A percentile compares a stretch with the other conserved stretches of the same genome.
Conservation (phyloP, 202 grass and related monocot species). For the Alloteropsis angusta region DNA sequence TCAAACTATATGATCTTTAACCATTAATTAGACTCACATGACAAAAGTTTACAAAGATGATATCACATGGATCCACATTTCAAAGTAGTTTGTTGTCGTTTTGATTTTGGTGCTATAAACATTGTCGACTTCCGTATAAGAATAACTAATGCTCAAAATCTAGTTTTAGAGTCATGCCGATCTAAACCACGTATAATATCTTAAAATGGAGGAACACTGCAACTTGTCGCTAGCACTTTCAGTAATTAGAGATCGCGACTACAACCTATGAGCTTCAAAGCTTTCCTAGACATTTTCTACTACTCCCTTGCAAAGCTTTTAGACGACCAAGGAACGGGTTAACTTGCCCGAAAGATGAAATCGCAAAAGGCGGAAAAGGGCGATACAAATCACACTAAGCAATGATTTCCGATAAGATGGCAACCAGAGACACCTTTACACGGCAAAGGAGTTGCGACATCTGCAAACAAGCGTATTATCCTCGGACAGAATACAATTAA, state of each 20-base stretch:
- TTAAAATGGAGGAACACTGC: too few species aligned
- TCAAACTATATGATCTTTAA: too few species aligned
- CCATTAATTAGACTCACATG: too few species aligned
- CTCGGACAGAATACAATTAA: background rate
- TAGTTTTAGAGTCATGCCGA: too few species aligned
- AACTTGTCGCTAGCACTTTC: background rate
- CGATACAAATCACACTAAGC: background rate
- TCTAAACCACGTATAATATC: too few species aligned
- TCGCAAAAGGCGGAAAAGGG: background rate
- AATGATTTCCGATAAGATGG: background rate
- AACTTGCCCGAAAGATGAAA: background rate
- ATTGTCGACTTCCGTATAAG: too few species aligned
- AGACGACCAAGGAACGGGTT: background rate
- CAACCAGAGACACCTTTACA: background rate
- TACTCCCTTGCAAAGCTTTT: background rate
- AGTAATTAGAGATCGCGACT: background rate
- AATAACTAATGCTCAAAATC: too few species aligned
- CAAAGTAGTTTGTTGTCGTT: too few species aligned
- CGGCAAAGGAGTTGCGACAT: background rate
- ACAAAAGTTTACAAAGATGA: too few species aligned
- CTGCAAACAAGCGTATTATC: slow-evolving; percentile 20
- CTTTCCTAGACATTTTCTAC: background rate
- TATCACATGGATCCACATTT: too few species aligned
- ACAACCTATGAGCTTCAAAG: background rate
- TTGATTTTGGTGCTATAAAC: too few species aligned